phyloP scores from a whole-genome alignment of 164 flowering plant species.

The Aristolochia contorta region DNA sequence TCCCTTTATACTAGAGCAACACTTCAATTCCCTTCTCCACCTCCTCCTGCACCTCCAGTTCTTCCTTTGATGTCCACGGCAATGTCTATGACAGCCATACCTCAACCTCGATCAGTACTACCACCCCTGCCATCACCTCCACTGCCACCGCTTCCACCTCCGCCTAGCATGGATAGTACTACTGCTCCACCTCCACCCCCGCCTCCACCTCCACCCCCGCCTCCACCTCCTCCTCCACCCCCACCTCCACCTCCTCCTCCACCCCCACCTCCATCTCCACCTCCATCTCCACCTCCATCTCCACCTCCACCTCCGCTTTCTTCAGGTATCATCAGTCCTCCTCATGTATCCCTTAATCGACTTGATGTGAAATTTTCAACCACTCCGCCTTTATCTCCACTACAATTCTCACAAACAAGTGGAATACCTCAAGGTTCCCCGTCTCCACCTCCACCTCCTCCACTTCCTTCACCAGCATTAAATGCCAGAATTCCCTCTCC shows the following conservation, averaged over 20 bases:
- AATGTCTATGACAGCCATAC: background rate
- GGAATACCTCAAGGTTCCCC: slow-evolving; percentile 9
- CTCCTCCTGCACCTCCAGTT: slow-evolving; percentile 21
- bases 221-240: background rate
- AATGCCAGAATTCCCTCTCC: slow-evolving; percentile 16
- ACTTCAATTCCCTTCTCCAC: slow-evolving; percentile 7
- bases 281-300: slow-evolving; percentile 12
- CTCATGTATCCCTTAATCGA: no score
- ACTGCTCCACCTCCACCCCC: slow-evolving; percentile 2
- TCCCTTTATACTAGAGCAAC: background rate
- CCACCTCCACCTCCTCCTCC: slow-evolving; percentile 9
- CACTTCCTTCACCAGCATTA: slow-evolving; percentile 7
- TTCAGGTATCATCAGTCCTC: no score
- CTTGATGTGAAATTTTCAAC: no score
- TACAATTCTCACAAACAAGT: slow-evolving; percentile 10
- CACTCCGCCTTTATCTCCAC: slow-evolving; percentile 13
- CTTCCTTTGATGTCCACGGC: no score
- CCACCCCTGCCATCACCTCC: background rate
- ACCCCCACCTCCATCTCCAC: background rate
- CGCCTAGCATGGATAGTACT: no score
- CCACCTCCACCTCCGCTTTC: slow-evolving; percentile 4
- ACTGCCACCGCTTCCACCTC: slow-evolving; percentile 9
- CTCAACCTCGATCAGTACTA: slow-evolving; percentile 3
- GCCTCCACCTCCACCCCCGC: slow-evolving; percentile 15
- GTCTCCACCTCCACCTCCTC: slow-evolving; percentile 7